Evolutionary conservation across 2,329 filamentous ascomycete species (phyloP).

Genomic region (Sporothrix inflata): DNA sequence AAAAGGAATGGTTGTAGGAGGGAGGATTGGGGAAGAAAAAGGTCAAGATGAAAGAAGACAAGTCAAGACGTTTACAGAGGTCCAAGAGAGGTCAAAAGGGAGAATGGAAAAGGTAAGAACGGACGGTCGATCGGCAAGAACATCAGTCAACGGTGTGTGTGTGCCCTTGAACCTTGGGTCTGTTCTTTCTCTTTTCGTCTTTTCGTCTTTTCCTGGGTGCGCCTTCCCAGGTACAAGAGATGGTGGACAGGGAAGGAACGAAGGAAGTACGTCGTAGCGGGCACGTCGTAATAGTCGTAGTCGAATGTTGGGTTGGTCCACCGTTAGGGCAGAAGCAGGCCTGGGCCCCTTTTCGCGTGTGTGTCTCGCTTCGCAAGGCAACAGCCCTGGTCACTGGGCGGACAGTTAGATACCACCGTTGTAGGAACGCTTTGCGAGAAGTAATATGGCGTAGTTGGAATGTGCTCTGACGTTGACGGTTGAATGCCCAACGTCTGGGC

Average conservation of each 20-base stretch:
- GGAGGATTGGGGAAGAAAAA: background rate
- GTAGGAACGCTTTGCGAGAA: background rate
- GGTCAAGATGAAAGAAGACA: background rate
- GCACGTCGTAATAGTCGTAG: background rate
- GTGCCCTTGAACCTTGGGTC: background rate
- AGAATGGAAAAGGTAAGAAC: background rate
- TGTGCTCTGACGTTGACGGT: background rate
- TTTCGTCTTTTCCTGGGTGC: background rate
- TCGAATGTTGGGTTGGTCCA: background rate
- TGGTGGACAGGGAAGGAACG: slow-evolving; percentile 14
- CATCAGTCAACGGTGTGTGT: background rate
- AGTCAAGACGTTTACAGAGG: background rate
- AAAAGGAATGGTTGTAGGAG: no score
- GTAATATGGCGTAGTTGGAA: background rate
- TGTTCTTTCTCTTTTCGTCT: background rate
- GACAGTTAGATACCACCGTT: background rate
- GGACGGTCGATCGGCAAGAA: background rate
- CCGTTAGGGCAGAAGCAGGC: slow-evolving; percentile 7
- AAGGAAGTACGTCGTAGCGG: background rate
- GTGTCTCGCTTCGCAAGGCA: background rate
- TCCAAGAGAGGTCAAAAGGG: no score
- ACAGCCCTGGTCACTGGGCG: background rate
- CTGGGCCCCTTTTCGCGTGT: slow-evolving; percentile 3
- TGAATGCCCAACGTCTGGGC: background rate
- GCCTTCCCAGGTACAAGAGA: background rate